Evolutionary conservation across 2,329 filamentous ascomycete genomes (phyloP).

Genomic region (Cordyceps tenuipes): DNA sequence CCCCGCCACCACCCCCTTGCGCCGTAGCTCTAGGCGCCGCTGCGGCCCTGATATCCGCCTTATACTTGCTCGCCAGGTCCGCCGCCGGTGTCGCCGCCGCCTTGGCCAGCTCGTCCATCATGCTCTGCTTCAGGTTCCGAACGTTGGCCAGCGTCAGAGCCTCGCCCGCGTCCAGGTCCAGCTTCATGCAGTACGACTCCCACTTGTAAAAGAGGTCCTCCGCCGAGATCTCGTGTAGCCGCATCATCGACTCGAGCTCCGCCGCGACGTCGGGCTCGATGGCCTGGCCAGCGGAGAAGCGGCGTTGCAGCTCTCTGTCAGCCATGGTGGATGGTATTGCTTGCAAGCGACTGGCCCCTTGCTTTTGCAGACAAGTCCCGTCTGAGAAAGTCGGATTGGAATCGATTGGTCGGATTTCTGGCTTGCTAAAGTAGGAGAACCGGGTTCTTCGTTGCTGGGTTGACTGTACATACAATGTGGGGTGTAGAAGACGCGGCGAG

Average conservation of each 20-base stretch:
- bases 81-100: slow-evolving; percentile 46
- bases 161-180: slow-evolving; percentile 71
- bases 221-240: slow-evolving; percentile 68
- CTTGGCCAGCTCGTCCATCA: slow-evolving; percentile 77
- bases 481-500: slow-evolving; percentile 10
- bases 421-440: background rate
- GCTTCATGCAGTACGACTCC: slow-evolving; percentile 95
- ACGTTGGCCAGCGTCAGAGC: slow-evolving; percentile 59
- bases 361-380: background rate
- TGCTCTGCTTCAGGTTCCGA: slow-evolving; percentile 73
- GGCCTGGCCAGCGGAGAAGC: slow-evolving; percentile 31
- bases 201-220: slow-evolving; percentile 97
- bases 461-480: background rate
- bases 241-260: slow-evolving; percentile 80
- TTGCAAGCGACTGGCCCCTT: background rate
- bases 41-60: slow-evolving; percentile 52
- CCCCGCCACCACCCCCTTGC: slow-evolving; percentile 43
- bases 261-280: slow-evolving; percentile 69
- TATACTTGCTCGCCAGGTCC: slow-evolving; percentile 17
- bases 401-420: background rate
- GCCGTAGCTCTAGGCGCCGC: slow-evolving; percentile 55
- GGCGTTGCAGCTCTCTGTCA: slow-evolving; percentile 26
- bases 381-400: background rate
- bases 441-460: background rate
- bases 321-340: slow-evolving; percentile 25